Base-by-base conservation (phyloP, 257 asterid genomes). In the Solanum clarkiae region DNA sequence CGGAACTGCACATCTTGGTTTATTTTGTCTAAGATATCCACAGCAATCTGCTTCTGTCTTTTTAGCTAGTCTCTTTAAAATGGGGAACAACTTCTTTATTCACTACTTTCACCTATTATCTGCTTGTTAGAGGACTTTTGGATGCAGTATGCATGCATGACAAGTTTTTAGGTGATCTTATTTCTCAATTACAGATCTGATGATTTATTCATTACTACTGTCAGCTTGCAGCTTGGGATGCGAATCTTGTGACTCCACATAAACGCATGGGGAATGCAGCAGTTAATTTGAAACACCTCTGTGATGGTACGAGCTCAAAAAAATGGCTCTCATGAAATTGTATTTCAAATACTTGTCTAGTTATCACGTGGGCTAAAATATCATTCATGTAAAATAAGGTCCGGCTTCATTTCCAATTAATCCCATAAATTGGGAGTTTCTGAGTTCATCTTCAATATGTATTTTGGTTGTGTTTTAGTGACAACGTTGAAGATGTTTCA, bases 151-250 rank as follows among this genome's bases (percentile, higher is more conserved):
- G 6, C 51, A 18, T 29, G 29, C 80, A 70, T 42, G 80, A 18
- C 29, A 42, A 22, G 44, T 24, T 24, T 24, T 15, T 22, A 24
- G 45, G 44, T 75, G 44, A 13, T 77, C 44, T 51, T 24, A 24
- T 26, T 45, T 80, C 47, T 80, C n/a, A 32, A 80, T n/a, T 66
- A 51, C 59, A 22, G 12, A 8, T n/a, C 45, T 71, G 22, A 40
- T 36, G 70, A 8, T 22, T 51, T 60, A 6, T 60, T 82, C 47
- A 32, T 24, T 49, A 24, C 49, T 81, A 81, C 69, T 84, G 89
- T 86, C 89, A 97, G 99, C 90, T 97, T 79, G 99, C 98, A 18
- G 99, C 97, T 71, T 97, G 99, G 99, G 99, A 97, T 90, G 99
- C 98, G 86, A 97, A 97, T 91, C 94, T 97, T 51, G 96, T 97